Conservation (phyloP, 768 basidiomycete species). For the Amanita thiersii region DNA sequence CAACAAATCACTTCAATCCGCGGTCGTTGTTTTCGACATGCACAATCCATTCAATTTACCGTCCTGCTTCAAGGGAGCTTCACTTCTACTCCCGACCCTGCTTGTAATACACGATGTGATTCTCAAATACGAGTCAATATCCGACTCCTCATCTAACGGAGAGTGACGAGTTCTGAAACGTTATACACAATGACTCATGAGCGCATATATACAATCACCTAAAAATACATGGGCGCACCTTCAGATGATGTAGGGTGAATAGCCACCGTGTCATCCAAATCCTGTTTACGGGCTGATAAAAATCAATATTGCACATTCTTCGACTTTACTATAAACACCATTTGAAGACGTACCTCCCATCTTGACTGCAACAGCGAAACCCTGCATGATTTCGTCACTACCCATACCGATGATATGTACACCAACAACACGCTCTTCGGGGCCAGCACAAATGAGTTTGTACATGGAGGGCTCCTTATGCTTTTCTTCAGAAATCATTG, state of each 20-base stretch:
- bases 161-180: constrained; percentile 45
- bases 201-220: background rate
- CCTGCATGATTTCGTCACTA: constrained; percentile 92
- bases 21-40: background rate
- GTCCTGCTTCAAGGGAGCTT: no score
- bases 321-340: no score
- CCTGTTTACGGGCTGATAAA: constrained; percentile 64
- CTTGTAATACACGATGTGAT: no score
- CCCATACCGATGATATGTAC: constrained; percentile 89
- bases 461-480: constrained; percentile 95
- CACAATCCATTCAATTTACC: background rate
- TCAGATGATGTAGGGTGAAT: constrained; percentile 87
- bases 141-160: constrained; percentile 32
- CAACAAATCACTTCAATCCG: no score
- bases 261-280: constrained; percentile 84
- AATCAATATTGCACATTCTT: no score
- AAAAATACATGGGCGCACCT: constrained; percentile 34
- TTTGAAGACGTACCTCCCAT: constrained; percentile 70
- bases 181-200: constrained; percentile 14
- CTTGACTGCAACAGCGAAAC: constrained; percentile 95
- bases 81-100: no score
- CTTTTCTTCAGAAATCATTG: constrained; percentile 72
- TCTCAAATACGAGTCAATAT: no score
- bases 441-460: constrained; percentile 82
- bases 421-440: constrained; percentile 94